Base-by-base conservation (phyloP, 2,329 filamentous ascomycete genomes). In the Cercospora citrullina region DNA sequence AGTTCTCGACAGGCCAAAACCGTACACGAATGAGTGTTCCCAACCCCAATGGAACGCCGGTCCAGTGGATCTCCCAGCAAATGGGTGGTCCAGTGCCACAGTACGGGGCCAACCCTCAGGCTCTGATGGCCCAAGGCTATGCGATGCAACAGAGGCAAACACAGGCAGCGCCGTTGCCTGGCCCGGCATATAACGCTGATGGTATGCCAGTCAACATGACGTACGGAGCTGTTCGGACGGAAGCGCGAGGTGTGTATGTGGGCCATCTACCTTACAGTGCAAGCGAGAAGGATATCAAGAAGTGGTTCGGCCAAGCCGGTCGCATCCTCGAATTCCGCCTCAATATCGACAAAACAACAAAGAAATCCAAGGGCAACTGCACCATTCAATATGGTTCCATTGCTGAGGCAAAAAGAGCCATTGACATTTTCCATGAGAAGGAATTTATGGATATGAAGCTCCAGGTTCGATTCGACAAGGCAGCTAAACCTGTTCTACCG, bases 221-320 rank as follows among this genome's bases (percentile, higher is more conserved):
- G 9, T 62, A 73, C 30, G 75, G 75, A 16, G 55, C 64, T 10
- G 68, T 75, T 9, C 67, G 66, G 12, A 75, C 69, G 16, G 74
- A 77, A 66, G 66, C 70, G 12, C 73, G 75, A 10, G 75, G 75
- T 7, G 67, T 78, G 51, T 77, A 77, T 63, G 72, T 77, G 33
- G 73, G 67, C 18, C 70, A 69, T 16, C 66, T 78, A 5, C 72
- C 70, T 71, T 77, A 69, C 72, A 73, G 73, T 68, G 73, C 74
- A 18, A 64, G 67, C n/a, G 62, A 67, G 10, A 68, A 67, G 21
- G 75, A 77, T 18, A 69, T 78, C 31, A 63, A 74, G 53, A 63
- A 42, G 1, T 61, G 71, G 53, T 78, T 78, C 71, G 60, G 67
- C 60, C 60, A 65, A 63, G 74, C 72, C 26, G 76, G 76, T 21